Percentiles rank a stretch among this genome's conserved stretches.
Evolutionary conservation across 805 yeast species (phyloP).

Genomic region (Yamadazyma laniorum): DNA sequence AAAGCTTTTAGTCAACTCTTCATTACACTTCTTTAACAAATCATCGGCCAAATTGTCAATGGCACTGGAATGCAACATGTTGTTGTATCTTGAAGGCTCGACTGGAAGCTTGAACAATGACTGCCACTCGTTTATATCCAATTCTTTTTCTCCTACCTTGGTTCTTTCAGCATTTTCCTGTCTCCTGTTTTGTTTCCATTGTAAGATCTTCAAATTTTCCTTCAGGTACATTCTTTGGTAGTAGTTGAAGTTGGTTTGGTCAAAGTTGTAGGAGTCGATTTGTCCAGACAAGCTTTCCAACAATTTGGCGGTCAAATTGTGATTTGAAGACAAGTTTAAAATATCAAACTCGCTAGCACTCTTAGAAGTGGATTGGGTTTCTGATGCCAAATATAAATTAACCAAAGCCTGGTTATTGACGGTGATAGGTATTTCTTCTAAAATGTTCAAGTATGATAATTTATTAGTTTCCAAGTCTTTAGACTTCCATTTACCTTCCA

Average conservation of each 20-base stretch:
- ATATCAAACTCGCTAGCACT: constrained; percentile 31
- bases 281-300: constrained; percentile 66
- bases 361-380: constrained; percentile 15
- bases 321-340: constrained; percentile 43
- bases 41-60: constrained; percentile 69
- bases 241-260: constrained; percentile 76
- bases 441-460: constrained; percentile 61
- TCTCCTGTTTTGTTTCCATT: constrained; percentile 71
- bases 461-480: constrained; percentile 59
- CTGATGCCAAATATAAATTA: constrained; percentile 47
- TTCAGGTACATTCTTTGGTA: constrained; percentile 74
- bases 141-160: constrained; percentile 53
- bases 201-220: constrained; percentile 65
- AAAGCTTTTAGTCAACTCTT: constrained; percentile 61
- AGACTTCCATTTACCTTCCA: constrained; percentile 62
- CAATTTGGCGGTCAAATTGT: constrained; percentile 43
- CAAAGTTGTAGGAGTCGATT: constrained; percentile 73
- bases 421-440: constrained; percentile 67
- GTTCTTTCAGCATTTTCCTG: constrained; percentile 62
- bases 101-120: constrained; percentile 62
- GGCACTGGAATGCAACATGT: constrained; percentile 64
- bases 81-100: constrained; percentile 75
- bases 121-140: constrained; percentile 65
- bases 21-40: constrained; percentile 67
- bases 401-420: constrained; percentile 69